Conservation (phyloP, 768 basidiomycete species). For the Kwoniella dendrophila region DNA sequence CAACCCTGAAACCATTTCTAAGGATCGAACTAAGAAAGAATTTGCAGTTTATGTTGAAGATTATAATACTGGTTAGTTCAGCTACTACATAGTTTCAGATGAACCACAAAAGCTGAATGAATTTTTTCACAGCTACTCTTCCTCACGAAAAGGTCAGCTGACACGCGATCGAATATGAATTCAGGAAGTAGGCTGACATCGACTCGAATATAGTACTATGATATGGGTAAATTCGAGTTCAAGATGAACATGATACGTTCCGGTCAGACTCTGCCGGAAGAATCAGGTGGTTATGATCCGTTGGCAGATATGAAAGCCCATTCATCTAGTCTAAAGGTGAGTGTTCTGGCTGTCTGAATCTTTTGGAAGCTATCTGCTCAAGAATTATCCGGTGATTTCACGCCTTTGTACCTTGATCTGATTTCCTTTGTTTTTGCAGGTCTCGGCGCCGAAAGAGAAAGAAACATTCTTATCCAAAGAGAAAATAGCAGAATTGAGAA, state of each 20-base stretch:
- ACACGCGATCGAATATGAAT: not conserved
- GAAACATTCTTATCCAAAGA: constrained; percentile 78
- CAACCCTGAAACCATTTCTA: constrained; percentile 84
- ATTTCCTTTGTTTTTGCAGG: constrained; percentile 5
- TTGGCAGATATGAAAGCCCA: constrained; percentile 79
- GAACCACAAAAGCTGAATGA: not conserved
- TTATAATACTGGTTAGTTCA: constrained; percentile 53
- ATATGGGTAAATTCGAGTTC: constrained; percentile 79
- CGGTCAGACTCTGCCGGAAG: constrained; percentile 75
- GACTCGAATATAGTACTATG: constrained; percentile 65
- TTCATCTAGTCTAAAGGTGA: constrained; percentile 70
- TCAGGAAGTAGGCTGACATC: not conserved
- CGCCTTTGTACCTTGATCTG: not conserved
- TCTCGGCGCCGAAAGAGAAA: constrained; percentile 60
- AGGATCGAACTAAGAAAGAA: constrained; percentile 82
- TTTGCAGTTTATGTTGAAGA: constrained; percentile 70
- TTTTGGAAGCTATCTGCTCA: too few species aligned
- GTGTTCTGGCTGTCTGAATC: too few species aligned
- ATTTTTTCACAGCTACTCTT: constrained; percentile 67
- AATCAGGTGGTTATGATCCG: constrained; percentile 73
- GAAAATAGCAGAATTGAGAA: constrained; percentile 76
- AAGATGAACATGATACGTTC: constrained; percentile 81
- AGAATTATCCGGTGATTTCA: not conserved
- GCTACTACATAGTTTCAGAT: not conserved
- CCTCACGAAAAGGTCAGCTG: constrained; percentile 74